A percentile compares a stretch with the other conserved stretches of the same genome.
Conservation (phyloP, 1,284 basidiomycete genomes). For the Sanghuangporus sanghuang region DNA sequence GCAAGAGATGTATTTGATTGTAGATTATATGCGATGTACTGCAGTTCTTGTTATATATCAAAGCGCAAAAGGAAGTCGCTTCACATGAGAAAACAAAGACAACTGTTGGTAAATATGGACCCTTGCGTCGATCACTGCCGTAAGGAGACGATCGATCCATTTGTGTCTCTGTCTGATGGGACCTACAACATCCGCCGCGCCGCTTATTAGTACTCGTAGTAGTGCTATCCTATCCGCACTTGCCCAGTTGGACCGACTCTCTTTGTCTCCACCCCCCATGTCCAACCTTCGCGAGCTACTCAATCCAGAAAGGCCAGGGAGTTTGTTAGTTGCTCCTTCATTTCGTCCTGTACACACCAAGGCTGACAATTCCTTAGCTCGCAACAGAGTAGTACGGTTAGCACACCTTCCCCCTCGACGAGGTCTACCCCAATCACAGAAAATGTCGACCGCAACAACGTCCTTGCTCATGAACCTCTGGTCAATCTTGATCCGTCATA, state of each 20-base stretch:
- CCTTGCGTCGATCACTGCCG: slow-evolving; percentile 20
- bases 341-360: slow-evolving; percentile 19
- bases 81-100: slow-evolving; percentile 2
- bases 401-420: background rate
- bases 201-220: too few relatives aligned
- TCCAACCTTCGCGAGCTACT: slow-evolving; percentile 48
- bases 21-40: too few relatives aligned
- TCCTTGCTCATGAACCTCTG: background rate
- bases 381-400: background rate
- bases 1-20: too few relatives aligned
- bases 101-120: slow-evolving; percentile 5
- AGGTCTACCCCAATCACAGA: background rate
- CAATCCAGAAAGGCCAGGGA: slow-evolving; percentile 41
- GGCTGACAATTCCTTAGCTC: background rate
- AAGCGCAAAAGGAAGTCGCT: background rate
- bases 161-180: background rate
- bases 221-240: too few relatives aligned
- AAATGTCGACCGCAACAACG: background rate
- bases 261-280: slow-evolving; percentile 30
- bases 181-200: slow-evolving; percentile 3
- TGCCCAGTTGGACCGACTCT: background rate
- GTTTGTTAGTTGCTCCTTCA: background rate
- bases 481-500: background rate
- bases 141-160: slow-evolving; percentile 6
- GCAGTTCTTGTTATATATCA: too few relatives aligned